These are phyloP conservation scores for Camelina neglecta DNA, from an alignment of 345 rosid genomes.

Conservation along the genomic window DNA sequence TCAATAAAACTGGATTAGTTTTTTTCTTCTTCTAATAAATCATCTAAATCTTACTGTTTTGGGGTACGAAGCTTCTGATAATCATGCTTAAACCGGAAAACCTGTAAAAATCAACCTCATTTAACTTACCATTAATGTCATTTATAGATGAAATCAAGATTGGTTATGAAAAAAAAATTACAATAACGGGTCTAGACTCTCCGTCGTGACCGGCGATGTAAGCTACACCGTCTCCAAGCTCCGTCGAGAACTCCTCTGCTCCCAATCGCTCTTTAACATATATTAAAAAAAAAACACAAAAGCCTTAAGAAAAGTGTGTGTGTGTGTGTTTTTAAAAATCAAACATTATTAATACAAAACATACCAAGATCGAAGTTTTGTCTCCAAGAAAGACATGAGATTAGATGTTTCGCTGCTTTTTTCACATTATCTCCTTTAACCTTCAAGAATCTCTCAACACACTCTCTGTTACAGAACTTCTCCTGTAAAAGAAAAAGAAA, in stretches of 20 bases:
- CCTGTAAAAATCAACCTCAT: conserved; percentile 43
- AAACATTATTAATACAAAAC: not conserved
- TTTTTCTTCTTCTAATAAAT: not conserved
- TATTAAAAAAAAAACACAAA: not conserved
- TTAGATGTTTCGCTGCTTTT: conserved; percentile 80
- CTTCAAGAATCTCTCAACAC: conserved; percentile 78
- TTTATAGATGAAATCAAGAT: not conserved
- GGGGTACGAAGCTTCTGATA: conserved; percentile 82
- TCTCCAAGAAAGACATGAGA: conserved; percentile 94
- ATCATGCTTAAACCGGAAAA: conserved; percentile 88
- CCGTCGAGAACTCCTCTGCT: conserved; percentile 93
- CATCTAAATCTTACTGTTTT: conserved; percentile 61
- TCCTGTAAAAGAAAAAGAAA: conserved; percentile 54
- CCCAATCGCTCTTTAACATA: conserved; percentile 65
- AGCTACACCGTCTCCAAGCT: conserved; percentile 81
- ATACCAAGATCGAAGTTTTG: conserved; percentile 71
- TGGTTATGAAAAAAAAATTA: conserved; percentile 30
- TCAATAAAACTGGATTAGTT: not conserved
- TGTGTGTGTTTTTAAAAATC: not conserved
- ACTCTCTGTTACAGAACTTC: conserved; percentile 81
- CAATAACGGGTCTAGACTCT: conserved; percentile 82
- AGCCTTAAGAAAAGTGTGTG: not conserved
- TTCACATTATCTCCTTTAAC: conserved; percentile 80
- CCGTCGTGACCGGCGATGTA: conserved; percentile 90
- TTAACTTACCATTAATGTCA: not conserved